phyloP scores from a whole-genome alignment of 331 rosid genomes.

The Prunus yedoensis region DNA sequence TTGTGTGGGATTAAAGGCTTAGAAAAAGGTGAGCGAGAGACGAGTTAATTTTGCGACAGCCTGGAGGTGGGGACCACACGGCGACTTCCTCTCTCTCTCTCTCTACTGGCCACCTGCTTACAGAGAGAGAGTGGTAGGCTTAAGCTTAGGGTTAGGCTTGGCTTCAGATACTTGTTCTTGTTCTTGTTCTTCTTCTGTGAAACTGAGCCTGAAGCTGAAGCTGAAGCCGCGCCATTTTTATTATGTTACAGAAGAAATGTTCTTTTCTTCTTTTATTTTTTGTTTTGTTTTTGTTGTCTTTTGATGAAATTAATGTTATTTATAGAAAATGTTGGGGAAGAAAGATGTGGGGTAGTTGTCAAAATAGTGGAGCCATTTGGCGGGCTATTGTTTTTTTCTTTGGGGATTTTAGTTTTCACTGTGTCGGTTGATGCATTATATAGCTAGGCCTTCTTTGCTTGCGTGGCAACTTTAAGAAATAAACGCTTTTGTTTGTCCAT shows the following conservation, averaged over 20 bases:
- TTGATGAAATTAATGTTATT: too few relatives aligned
- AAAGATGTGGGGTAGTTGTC: background rate
- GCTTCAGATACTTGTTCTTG: too few relatives aligned
- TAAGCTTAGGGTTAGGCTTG: too few relatives aligned
- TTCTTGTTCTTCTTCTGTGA: too few relatives aligned
- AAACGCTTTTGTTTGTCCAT: too few relatives aligned
- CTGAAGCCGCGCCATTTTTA: constrained; percentile 7
- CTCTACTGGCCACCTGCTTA: background rate
- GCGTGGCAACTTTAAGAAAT: too few relatives aligned
- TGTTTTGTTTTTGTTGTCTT: too few relatives aligned
- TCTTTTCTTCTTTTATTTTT: too few relatives aligned
- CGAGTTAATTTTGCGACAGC: constrained; percentile 37
- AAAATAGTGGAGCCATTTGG: background rate
- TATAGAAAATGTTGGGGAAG: background rate
- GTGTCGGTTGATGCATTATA: background rate
- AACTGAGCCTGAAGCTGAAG: background rate
- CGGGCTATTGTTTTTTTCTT: background rate
- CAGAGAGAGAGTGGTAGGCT: too few relatives aligned
- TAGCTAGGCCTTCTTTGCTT: too few relatives aligned
- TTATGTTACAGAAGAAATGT: too few relatives aligned
- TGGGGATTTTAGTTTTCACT: background rate
- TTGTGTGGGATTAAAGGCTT: background rate
- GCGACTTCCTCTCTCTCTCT: constrained; percentile 14
- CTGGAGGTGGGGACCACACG: constrained; percentile 70
- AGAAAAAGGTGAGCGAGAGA: background rate